phyloP scores from a whole-genome alignment of 2,329 filamentous ascomycete species.

The Pestalotiopsis sp. region DNA sequence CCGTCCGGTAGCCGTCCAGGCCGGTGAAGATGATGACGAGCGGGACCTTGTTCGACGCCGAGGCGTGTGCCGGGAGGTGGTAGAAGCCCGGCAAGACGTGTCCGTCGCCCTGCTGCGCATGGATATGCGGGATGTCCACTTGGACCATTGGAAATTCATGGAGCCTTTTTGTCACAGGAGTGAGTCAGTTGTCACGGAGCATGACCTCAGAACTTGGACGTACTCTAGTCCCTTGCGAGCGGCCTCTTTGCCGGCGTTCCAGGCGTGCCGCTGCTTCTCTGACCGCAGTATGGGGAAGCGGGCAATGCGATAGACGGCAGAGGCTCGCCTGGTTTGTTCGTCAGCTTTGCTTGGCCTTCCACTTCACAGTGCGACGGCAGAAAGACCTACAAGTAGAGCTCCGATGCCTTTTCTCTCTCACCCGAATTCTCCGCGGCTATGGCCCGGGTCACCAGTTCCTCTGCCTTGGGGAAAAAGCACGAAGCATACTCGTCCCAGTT shows the following conservation, averaged over 20 bases:
- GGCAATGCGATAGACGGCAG: conserved; percentile 36
- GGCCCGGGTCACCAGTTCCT: conserved; percentile 27
- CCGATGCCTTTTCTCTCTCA: conserved; percentile 29
- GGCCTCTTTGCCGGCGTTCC: conserved; percentile 29
- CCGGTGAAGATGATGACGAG: conserved; percentile 32
- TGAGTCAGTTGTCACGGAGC: background rate
- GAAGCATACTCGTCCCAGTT: conserved; percentile 38
- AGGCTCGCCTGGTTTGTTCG: conserved; percentile 25
- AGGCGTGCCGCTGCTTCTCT: conserved; percentile 29
- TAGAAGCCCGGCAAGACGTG: conserved; percentile 28
- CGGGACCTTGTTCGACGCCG: conserved; percentile 21
- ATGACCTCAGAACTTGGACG: background rate
- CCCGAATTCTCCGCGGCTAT: conserved; percentile 22
- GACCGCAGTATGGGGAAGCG: conserved; percentile 37
- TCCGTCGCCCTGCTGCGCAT: conserved; percentile 27
- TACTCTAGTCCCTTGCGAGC: conserved; percentile 31
- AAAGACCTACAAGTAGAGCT: conserved; percentile 30
- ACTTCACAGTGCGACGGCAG: background rate
- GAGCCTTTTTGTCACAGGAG: conserved; percentile 15
- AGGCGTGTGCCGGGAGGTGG: conserved; percentile 28
- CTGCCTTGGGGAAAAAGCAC: conserved; percentile 34
- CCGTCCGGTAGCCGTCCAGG: conserved; percentile 33
- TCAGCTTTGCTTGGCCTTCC: background rate
- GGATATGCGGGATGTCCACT: conserved; percentile 30
- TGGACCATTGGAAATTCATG: conserved; percentile 30